Base-by-base conservation (phyloP, 176 grass and related monocot species). In the Rhynchospora tenuis region DNA sequence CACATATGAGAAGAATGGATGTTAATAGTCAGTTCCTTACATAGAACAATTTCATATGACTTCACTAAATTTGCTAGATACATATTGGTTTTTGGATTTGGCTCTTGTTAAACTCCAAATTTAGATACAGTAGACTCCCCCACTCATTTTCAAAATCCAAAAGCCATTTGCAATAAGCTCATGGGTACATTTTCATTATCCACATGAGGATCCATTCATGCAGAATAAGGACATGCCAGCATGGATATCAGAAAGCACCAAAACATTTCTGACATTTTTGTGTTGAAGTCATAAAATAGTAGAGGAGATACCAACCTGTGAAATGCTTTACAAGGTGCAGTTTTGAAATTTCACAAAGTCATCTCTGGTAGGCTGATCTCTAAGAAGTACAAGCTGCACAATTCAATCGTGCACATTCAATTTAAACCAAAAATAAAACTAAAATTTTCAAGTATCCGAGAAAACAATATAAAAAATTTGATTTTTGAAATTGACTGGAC, bases 371-470 rank as follows among this genome's bases (percentile, higher is more conserved):
- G 83, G 57, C 96, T 99, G 83, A 93, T 88, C 54, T 95, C 93
- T 89, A 99, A 75, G 86, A 99, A 95, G 84, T 98, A 98, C 70
- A 95, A 91, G 77, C 96, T 98, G 91, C n/a, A 57, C 66, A 90
- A 63, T 59, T 27, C 51, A 57, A 55, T 9, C 28, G 26, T 44
- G 50, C 4, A 59, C 50, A 84, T 16, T 76, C 12, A 42, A 71
- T 46, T 47, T 14, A 76, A 64, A 51, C 19, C 10, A 66, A 65
- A 64, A 70, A 33, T 28, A 73, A 63, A 7, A 55, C 51, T 12
- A 56, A 66, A 60, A 85, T 70, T 84, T 24, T 56, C 1, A 13
- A 77, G 59, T 57, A 84, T 38, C 33, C 33, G 64, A 66, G 74
- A 86, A 66, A 19, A 75, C 66, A 86, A 84, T 59, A 73, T n/a